phyloP scores from a whole-genome alignment of 805 yeast species.

The Zygosaccharomyces siamensis region DNA sequence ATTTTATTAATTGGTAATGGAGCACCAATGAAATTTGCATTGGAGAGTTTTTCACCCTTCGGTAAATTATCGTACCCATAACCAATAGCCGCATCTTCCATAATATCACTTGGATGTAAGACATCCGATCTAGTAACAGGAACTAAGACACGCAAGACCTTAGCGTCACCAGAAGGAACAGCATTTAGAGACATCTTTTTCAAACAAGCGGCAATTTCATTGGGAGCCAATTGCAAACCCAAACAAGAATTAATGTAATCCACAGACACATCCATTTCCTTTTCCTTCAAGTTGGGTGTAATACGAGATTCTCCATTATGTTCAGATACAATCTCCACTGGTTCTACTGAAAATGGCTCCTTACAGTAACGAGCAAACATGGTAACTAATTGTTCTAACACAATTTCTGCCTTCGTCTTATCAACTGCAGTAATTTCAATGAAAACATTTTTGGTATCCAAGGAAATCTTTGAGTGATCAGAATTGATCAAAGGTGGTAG shows the following conservation, averaged over 20 bases:
- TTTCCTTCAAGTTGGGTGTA: conserved; percentile 67
- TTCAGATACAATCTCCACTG: conserved; percentile 75
- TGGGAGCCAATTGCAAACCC: conserved; percentile 70
- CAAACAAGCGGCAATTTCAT: conserved; percentile 63
- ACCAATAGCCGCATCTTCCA: conserved; percentile 97
- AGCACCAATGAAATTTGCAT: conserved; percentile 71
- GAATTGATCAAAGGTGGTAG: conserved; percentile 97
- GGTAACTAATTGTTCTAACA: conserved; percentile 85
- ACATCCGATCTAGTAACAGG: conserved; percentile 96
- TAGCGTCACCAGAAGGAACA: conserved; percentile 40
- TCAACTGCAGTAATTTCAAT: conserved; percentile 95
- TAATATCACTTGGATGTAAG: conserved; percentile 93
- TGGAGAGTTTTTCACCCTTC: conserved; percentile 72
- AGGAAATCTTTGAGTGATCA: conserved; percentile 78
- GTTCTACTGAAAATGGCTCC: conserved; percentile 82
- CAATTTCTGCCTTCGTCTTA: conserved; percentile 88
- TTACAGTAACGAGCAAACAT: conserved; percentile 90
- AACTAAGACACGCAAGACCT: conserved; percentile 56
- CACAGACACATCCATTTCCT: conserved; percentile 67
- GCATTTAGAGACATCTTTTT: conserved; percentile 79
- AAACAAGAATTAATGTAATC: conserved; percentile 86
- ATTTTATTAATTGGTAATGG: conserved; percentile 90
- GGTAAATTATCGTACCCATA: conserved; percentile 89
- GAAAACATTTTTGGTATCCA: conserved; percentile 81
- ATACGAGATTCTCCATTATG: conserved; percentile 74